These are phyloP conservation scores for Dictyostelium citrinum DNA, from an alignment of 78 protist genomes.

Conservation along the genomic window DNA sequence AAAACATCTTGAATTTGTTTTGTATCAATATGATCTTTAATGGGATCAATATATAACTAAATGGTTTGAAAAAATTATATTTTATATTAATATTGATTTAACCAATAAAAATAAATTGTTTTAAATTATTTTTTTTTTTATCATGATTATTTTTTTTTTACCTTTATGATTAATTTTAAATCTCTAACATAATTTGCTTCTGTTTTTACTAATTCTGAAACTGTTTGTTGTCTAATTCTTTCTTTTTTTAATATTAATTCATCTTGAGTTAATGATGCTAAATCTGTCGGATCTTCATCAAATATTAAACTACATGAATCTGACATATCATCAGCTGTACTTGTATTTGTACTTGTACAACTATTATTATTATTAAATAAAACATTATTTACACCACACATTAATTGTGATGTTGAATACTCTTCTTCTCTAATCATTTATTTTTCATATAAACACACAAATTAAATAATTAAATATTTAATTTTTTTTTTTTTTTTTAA, in stretches of 20 bases:
- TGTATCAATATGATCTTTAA: constrained; percentile 15
- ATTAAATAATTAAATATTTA: background rate
- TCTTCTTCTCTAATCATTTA: background rate
- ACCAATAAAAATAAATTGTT: background rate
- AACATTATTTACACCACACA: background rate
- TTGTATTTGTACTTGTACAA: background rate
- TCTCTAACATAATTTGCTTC: constrained; percentile 71
- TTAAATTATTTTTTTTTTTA: background rate
- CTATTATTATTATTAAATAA: background rate
- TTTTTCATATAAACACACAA: background rate
- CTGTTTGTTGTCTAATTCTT: constrained; percentile 58
- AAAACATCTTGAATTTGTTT: constrained; percentile 47
- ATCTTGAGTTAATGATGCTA: background rate
- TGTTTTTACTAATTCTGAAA: constrained; percentile 49
- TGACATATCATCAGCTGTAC: constrained; percentile 48
- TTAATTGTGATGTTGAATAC: background rate
- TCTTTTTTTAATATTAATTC: constrained; percentile 37
- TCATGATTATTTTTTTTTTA: background rate
- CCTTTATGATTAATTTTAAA: constrained; percentile 56
- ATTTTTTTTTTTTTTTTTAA: background rate
- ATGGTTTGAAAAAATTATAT: no score
- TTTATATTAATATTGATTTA: no score
- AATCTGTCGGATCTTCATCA: constrained; percentile 28
- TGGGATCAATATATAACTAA: constrained; percentile 48
- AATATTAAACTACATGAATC: constrained; percentile 47